Evolutionary conservation across 768 basidiomycete species (phyloP).

Genomic region (Mycena filopes): DNA sequence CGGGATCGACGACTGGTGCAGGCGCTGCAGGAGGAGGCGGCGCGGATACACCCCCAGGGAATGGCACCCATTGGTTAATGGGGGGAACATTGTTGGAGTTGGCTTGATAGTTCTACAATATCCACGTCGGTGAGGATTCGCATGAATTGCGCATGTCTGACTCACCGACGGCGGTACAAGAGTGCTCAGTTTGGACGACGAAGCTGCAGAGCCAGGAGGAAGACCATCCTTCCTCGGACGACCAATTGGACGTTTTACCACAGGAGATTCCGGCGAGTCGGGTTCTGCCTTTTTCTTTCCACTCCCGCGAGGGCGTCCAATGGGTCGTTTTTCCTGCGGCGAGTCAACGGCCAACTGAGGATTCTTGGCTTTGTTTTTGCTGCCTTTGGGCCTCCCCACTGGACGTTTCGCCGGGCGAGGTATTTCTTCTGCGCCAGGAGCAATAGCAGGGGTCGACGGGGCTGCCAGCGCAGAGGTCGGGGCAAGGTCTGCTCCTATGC

Average conservation of each 20-base stretch:
- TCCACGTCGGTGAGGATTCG: too few species aligned
- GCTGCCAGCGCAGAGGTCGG: slow-evolving; percentile 3
- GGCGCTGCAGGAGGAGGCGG: slow-evolving; percentile 39
- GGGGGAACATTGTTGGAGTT: not conserved
- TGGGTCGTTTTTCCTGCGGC: slow-evolving; percentile 71
- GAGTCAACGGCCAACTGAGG: not conserved
- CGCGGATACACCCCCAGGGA: slow-evolving; percentile 25
- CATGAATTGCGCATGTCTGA: not conserved
- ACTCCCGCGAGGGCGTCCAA: slow-evolving; percentile 83
- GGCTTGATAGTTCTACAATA: slow-evolving; percentile 6
- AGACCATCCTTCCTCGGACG: slow-evolving; percentile 85
- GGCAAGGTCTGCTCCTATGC: slow-evolving; percentile 17
- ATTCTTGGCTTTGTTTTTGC: slow-evolving; percentile 33
- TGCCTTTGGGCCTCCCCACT: slow-evolving; percentile 27
- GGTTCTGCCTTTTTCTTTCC: slow-evolving; percentile 70
- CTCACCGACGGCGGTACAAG: slow-evolving; percentile 15
- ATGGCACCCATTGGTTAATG: slow-evolving; percentile 24
- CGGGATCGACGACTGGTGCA: slow-evolving; percentile 60
- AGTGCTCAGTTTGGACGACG: not conserved
- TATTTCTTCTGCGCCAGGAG: not conserved
- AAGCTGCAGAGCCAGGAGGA: slow-evolving; percentile 79
- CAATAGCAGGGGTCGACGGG: not conserved
- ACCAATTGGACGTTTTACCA: slow-evolving; percentile 77
- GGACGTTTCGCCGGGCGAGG: slow-evolving; percentile 19
- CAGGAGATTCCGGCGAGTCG: slow-evolving; percentile 49